These are phyloP conservation scores for Fraxinus paxiana DNA, from an alignment of 305 asterid genomes.

Conservation along the genomic window DNA sequence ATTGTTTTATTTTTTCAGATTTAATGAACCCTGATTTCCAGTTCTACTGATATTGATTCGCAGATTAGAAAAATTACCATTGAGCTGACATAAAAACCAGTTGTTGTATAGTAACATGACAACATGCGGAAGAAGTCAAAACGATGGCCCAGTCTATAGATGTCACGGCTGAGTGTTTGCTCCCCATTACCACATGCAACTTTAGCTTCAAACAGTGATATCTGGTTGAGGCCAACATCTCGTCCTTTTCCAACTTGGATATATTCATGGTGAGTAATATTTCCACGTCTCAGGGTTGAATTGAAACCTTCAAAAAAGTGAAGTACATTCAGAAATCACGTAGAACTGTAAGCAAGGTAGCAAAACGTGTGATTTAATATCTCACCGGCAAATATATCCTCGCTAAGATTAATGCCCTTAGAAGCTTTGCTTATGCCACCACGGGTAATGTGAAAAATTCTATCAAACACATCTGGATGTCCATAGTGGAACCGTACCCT, in stretches of 20 bases:
- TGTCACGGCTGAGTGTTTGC: constrained; percentile 29
- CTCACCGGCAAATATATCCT: constrained; percentile 93
- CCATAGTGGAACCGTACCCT: constrained; percentile 74
- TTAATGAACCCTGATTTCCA: neutral
- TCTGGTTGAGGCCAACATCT: constrained; percentile 33
- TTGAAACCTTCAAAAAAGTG: constrained; percentile 21
- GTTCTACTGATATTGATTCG: neutral
- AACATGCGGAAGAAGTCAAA: constrained; percentile 32
- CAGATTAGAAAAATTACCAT: constrained; percentile 11
- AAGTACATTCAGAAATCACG: neutral
- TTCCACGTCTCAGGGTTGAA: constrained; percentile 26
- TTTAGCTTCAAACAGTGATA: constrained; percentile 30
- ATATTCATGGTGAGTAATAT: constrained; percentile 31
- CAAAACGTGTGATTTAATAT: constrained; percentile 17
- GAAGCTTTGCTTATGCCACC: constrained; percentile 98
- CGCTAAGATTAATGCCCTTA: constrained; percentile 87
- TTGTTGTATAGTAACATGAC: constrained; percentile 27
- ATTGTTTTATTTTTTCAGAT: neutral
- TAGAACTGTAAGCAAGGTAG: neutral
- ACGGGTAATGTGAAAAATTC: constrained; percentile 90
- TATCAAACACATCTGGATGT: constrained; percentile 56
- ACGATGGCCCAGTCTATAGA: constrained; percentile 29
- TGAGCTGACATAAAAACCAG: constrained; percentile 28
- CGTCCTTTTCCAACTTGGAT: constrained; percentile 34
- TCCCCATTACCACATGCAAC: constrained; percentile 34